Evolutionary conservation across 2,329 filamentous ascomycete species (phyloP).

Genomic region (Rachicladosporium sp.): DNA sequence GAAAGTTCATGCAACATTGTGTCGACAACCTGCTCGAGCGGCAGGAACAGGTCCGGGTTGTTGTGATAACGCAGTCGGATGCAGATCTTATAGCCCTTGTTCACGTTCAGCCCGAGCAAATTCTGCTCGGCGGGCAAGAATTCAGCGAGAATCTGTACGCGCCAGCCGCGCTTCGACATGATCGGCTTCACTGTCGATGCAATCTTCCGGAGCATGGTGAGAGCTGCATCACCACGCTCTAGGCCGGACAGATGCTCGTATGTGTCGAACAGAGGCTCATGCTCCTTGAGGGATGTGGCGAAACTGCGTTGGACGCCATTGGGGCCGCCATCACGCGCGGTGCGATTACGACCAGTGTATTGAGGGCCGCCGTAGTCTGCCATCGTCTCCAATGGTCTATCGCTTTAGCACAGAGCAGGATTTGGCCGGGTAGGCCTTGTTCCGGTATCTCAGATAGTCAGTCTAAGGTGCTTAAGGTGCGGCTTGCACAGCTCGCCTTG

Average conservation of each 20-base stretch:
- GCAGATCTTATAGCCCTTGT: conserved; percentile 65
- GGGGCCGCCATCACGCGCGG: conserved; percentile 18
- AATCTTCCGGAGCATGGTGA: conserved; percentile 58
- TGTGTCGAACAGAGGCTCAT: conserved; percentile 36
- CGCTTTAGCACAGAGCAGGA: no score
- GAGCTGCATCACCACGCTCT: conserved; percentile 32
- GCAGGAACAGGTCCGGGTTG: conserved; percentile 65
- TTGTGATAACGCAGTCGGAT: conserved; percentile 66
- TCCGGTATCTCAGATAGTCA: no score
- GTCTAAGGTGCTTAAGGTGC: no score
- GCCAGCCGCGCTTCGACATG: conserved; percentile 79
- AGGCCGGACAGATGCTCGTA: conserved; percentile 38
- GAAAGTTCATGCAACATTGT: conserved; percentile 90
- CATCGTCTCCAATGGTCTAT: no score
- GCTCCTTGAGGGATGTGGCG: conserved; percentile 29
- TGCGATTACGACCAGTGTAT: conserved; percentile 14
- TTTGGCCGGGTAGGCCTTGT: no score
- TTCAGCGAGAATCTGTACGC: conserved; percentile 65
- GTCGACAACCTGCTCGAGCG: conserved; percentile 68
- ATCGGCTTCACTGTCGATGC: conserved; percentile 88
- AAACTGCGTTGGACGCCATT: conserved; percentile 21
- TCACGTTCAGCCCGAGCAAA: conserved; percentile 68
- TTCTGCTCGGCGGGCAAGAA: conserved; percentile 68
- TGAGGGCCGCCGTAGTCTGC: conserved; percentile 8
- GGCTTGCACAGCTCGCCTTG: no score